A percentile compares a stretch with the other conserved stretches of the same genome.
Conservation (phyloP, 352 stramenopile genomes). For the Globisporangium spiculum region DNA sequence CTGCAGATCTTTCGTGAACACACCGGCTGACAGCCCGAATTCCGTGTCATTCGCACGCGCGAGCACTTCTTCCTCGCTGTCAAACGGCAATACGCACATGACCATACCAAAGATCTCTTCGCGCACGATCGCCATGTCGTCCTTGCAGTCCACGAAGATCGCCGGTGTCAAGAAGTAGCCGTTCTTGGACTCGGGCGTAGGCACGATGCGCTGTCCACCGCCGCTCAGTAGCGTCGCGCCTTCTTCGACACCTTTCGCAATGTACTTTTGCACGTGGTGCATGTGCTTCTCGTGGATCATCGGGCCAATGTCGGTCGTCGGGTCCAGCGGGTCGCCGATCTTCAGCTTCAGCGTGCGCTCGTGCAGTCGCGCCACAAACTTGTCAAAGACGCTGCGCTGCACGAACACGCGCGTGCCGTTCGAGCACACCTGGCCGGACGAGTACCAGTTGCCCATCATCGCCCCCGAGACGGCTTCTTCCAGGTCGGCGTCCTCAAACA, state of each 20-base stretch:
- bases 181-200: constrained; percentile 39
- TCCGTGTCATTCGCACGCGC: constrained; percentile 75
- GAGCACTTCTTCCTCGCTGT: constrained; percentile 74
- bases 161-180: constrained; percentile 89
- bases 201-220: constrained; percentile 52
- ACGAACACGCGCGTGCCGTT: constrained; percentile 90
- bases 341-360: constrained; percentile 68
- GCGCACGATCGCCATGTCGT: constrained; percentile 87
- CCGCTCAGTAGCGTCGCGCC: constrained; percentile 59
- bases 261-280: constrained; percentile 69
- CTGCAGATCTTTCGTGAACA: constrained; percentile 86
- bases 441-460: constrained; percentile 89
- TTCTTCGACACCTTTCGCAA: constrained; percentile 49
- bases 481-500: constrained; percentile 85
- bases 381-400: constrained; percentile 75
- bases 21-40: constrained; percentile 77
- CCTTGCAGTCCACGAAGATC: constrained; percentile 86
- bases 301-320: constrained; percentile 77
- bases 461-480: constrained; percentile 73
- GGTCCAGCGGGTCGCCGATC: constrained; percentile 85
- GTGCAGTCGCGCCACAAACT: constrained; percentile 81
- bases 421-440: constrained; percentile 87
- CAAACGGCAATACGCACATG: constrained; percentile 75
- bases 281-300: constrained; percentile 87
- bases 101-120: constrained; percentile 88